Conservation (phyloP, 129 eudicot genomes). For the Dittrichia graveolens region DNA sequence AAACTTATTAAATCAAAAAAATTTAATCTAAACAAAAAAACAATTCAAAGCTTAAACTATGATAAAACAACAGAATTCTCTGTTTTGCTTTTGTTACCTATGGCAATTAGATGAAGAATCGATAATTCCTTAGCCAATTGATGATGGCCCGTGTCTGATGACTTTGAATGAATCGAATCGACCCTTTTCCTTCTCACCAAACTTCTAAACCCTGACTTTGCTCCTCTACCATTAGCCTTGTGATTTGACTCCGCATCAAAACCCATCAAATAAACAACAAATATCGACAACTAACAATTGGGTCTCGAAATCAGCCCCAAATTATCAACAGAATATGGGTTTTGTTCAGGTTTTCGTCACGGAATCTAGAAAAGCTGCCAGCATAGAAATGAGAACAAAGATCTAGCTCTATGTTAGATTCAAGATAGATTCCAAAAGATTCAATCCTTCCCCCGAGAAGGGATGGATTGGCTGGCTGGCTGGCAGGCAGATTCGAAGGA, state of each 20-base stretch:
- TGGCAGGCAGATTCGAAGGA: constrained; percentile 27
- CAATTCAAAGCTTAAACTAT: neutral
- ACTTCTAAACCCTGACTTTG: constrained; percentile 48
- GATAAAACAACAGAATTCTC: neutral
- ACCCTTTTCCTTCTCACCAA: constrained; percentile 91
- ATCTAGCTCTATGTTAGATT: constrained; percentile 19
- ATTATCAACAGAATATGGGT: constrained; percentile 1
- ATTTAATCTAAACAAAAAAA: neutral
- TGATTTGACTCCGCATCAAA: constrained; percentile 50
- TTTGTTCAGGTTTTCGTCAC: neutral
- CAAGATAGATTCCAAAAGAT: constrained; percentile 29
- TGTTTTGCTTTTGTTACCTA: constrained; percentile 46
- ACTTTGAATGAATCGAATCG: constrained; percentile 64
- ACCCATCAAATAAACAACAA: constrained; percentile 50
- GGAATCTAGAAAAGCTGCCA: constrained; percentile 38
- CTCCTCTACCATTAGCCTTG: constrained; percentile 36
- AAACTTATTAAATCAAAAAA: neutral
- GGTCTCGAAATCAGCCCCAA: neutral
- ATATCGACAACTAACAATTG: constrained; percentile 1
- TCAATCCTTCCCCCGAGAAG: constrained; percentile 32
- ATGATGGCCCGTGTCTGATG: constrained; percentile 58
- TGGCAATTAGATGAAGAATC: constrained; percentile 77
- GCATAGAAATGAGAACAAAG: constrained; percentile 18
- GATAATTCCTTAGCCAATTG: constrained; percentile 89
- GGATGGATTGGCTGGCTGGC: constrained; percentile 32